Evolutionary conservation across 345 rosid species (phyloP), one percentile per base, ranked within the genome.

Genomic region (Eucalyptus decipiens): DNA sequence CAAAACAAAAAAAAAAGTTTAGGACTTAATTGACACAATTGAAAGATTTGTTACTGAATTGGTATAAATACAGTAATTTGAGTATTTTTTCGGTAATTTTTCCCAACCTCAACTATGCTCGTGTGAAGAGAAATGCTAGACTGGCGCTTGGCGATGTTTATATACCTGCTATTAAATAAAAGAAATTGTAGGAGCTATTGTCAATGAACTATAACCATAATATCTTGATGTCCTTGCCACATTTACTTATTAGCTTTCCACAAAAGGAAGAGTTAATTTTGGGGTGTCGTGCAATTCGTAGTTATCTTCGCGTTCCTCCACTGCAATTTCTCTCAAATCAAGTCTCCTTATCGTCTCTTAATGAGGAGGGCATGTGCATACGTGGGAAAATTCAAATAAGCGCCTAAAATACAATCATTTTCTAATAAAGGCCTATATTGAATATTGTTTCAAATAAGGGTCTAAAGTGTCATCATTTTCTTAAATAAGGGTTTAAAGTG

Each of bases 401-500:
- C 2, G 0, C 2, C 0, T 8, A 11, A 52, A 52, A 19, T 52
- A 52, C 2, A 1, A 19, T 8, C 0, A 3, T 19, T 19, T 52
- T 52, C 24, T 52, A 52, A 19, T 52, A 52, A 52, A 52, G 1
- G 5, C 26, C 0, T 1, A 0, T 0, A 52, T 1, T 52, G 2
- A 0, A 52, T 52, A 52, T 52, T 52, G 0, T 51, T 51, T 51
- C 0, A 51, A 51, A 51, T 52, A 19, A 19, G 0, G 0, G 0
- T 0, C 0, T 19, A 0, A 1, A 52, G 2, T 52, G 0, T 52
- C 0, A 0, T 52, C 0, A 8, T 52, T 21, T 52, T 52, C 26
- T 52, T 4, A 21, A 19, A 52, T 52, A 52, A 52, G 0, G 0
- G 0, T 52, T 1, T 52, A 21, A 52, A 52, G 1, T 0, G 1